Percentiles rank a stretch among this genome's conserved stretches.
Evolutionary conservation across 768 basidiomycete species (phyloP).

Genomic region (Galerina marginata): DNA sequence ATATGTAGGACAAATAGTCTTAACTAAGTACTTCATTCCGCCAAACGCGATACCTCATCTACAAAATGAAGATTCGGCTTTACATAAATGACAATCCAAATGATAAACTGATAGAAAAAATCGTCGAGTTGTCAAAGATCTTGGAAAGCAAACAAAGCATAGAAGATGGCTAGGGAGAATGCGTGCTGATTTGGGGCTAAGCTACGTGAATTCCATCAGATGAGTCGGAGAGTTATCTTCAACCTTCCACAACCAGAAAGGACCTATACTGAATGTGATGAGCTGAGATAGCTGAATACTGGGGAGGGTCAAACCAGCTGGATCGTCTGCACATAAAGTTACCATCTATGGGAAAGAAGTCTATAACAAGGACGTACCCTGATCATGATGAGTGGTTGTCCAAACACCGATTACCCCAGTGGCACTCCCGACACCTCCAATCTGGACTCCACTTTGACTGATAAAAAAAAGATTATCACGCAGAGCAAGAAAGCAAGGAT

Average conservation of each 20-base stretch:
- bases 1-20: constrained; percentile 1
- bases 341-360: not conserved
- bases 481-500: not conserved
- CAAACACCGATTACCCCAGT: constrained; percentile 72
- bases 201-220: constrained; percentile 39
- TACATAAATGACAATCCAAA: not conserved
- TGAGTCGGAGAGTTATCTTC: constrained; percentile 40
- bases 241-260: constrained; percentile 78
- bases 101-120: too few relatives aligned
- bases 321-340: constrained; percentile 53
- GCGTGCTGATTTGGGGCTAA: not conserved
- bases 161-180: not conserved
- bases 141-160: not conserved
- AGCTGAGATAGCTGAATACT: not conserved
- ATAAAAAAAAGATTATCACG: not conserved
- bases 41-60: constrained; percentile 3
- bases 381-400: constrained; percentile 66
- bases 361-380: constrained; percentile 39
- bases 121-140: too few relatives aligned
- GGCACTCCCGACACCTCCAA: constrained; percentile 69
- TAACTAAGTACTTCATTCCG: not conserved
- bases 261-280: constrained; percentile 44
- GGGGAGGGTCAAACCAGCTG: constrained; percentile 52
- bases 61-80: not conserved
- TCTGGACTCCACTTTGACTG: constrained; percentile 71